Evolutionary conservation across 306 rosid genomes (phyloP).

Genomic region (Pyrus betulifolia): DNA sequence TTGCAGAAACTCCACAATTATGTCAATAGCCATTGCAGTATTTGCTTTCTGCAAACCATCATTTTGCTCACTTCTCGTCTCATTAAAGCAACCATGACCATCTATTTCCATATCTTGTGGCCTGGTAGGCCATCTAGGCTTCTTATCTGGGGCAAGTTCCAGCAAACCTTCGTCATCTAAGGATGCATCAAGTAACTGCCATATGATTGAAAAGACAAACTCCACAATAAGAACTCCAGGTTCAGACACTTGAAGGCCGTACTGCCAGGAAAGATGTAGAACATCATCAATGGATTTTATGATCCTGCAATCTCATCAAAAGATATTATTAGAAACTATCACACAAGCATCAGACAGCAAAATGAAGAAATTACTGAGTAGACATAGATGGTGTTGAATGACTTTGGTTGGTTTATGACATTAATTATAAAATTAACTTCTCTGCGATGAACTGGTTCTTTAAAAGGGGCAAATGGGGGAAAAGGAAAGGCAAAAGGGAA

Average conservation of each 20-base stretch:
- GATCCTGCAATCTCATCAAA: constrained; percentile 51
- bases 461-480: no score
- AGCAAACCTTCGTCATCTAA: constrained; percentile 80
- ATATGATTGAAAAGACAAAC: constrained; percentile 66
- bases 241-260: constrained; percentile 49
- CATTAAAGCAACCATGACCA: constrained; percentile 36
- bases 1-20: constrained; percentile 58
- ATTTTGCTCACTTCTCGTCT: constrained; percentile 37
- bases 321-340: constrained; percentile 16
- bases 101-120: constrained; percentile 61
- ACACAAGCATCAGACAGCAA: neutral
- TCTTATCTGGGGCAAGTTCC: constrained; percentile 50
- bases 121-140: constrained; percentile 52
- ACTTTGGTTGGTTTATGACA: neutral
- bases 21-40: constrained; percentile 61
- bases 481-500: no score
- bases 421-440: no score
- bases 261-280: constrained; percentile 71
- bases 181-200: constrained; percentile 86
- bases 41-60: constrained; percentile 50
- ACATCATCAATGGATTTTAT: constrained; percentile 71
- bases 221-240: constrained; percentile 75
- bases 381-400: neutral
- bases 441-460: no score
- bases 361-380: neutral